Conservation (phyloP, 345 rosid species). For the Euclidium syriacum region DNA sequence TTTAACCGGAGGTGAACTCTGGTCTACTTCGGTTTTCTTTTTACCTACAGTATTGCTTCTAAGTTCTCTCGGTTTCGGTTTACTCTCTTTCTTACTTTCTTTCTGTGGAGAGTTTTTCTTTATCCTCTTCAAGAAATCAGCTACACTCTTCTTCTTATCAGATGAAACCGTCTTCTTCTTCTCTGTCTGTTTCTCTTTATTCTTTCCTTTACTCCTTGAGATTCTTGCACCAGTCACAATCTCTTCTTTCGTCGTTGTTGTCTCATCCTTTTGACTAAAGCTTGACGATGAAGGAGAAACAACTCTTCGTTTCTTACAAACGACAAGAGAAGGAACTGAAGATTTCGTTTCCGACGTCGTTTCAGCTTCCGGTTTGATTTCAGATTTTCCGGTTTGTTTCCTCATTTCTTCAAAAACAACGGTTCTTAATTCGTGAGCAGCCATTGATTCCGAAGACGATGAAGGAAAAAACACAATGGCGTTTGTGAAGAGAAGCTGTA, state of each 20-base stretch:
- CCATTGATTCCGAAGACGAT: conserved; percentile 39
- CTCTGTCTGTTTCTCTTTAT: conserved; percentile 30
- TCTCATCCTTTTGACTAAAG: conserved; percentile 36
- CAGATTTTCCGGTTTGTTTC: conserved; percentile 28
- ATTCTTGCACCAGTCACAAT: conserved; percentile 50
- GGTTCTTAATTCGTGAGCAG: conserved; percentile 49
- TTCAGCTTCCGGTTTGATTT: conserved; percentile 34
- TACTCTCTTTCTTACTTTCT: conserved; percentile 32
- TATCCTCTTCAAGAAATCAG: conserved; percentile 63
- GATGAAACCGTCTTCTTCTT: conserved; percentile 33
- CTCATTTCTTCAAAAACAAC: conserved; percentile 37
- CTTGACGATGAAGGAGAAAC: conserved; percentile 37
- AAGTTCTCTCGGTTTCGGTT: conserved; percentile 39
- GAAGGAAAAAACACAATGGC: conserved; percentile 51
- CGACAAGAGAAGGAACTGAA: conserved; percentile 39
- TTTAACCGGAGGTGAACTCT: conserved; percentile 34
- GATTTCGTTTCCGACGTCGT: conserved; percentile 47
- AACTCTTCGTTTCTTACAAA: conserved; percentile 53
- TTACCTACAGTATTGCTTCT: conserved; percentile 32
- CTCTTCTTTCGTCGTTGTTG: conserved; percentile 32
- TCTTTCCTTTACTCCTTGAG: conserved; percentile 40
- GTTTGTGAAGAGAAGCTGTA: conserved; percentile 64
- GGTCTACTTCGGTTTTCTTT: conserved; percentile 36
- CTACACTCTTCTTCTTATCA: conserved; percentile 60
- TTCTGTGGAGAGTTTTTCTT: conserved; percentile 48